Conservation (phyloP, 768 basidiomycete species). For the Auriscalpium vulgare region DNA sequence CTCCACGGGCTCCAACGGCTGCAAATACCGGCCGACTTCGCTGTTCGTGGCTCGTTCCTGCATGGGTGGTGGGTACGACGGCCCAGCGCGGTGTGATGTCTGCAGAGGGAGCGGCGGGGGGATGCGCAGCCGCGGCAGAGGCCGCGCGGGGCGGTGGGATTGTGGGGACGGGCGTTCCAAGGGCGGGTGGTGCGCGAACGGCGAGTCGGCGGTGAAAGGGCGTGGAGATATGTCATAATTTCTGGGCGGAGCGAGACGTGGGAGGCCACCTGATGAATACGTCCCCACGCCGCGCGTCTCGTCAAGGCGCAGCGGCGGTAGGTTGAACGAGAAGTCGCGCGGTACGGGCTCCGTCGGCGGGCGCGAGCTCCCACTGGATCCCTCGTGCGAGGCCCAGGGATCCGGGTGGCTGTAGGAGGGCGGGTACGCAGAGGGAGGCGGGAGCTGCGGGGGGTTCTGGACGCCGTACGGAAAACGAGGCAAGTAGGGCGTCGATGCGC, state of each 20-base stretch:
- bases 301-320: not conserved
- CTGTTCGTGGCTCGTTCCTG: not conserved
- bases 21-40: not conserved
- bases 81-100: not conserved
- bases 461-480: not conserved
- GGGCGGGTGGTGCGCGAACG: not conserved
- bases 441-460: not conserved
- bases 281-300: not conserved
- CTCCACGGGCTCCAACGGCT: not conserved
- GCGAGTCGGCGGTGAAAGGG: not conserved
- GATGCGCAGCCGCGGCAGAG: conserved; percentile 8
- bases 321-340: not conserved
- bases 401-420: not conserved
- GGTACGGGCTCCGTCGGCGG: not conserved
- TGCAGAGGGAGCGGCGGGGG: conserved; percentile 1
- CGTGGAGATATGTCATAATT: not conserved
- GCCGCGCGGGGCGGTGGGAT: not conserved
- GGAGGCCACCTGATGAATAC: not conserved
- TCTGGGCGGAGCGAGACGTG: not conserved
- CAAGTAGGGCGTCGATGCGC: conserved; percentile 2
- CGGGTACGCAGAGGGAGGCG: not conserved
- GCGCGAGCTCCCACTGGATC: not conserved
- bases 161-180: not conserved
- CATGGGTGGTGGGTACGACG: not conserved
- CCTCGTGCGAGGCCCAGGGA: not conserved